Base-by-base conservation (phyloP, 2,329 filamentous ascomycete genomes). In the Cladophialophora chaetospira region DNA sequence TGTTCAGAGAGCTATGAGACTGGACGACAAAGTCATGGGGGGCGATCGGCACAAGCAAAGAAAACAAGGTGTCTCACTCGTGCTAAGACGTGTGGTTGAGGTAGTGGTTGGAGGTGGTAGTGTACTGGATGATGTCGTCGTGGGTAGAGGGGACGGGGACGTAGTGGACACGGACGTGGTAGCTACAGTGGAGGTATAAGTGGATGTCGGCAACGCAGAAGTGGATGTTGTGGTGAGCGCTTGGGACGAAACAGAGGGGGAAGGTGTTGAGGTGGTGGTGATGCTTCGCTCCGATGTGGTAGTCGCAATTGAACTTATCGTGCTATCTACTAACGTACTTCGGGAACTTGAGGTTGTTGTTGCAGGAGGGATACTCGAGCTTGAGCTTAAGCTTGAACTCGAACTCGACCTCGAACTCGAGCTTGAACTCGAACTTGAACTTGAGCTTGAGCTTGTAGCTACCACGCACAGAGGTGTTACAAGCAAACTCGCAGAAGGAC, bases 371-470 rank as follows among this genome's bases (percentile, higher is more conserved):
- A 21, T 49, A 21, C 29, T 25, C 23, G 46, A 26, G 5, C 29
- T 36, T 2, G 31, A 5, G n/a, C n/a, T n/a, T n/a, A n/a, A n/a
- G n/a, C n/a, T n/a, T n/a, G n/a, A n/a, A n/a, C n/a, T n/a, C n/a
- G n/a, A n/a, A n/a, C n/a, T n/a, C n/a, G n/a, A n/a, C n/a, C n/a
- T n/a, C n/a, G n/a, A n/a, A n/a, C n/a, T n/a, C n/a, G n/a, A n/a
- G n/a, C n/a, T n/a, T n/a, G n/a, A n/a, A n/a, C n/a, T n/a, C n/a
- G n/a, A n/a, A n/a, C n/a, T n/a, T n/a, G n/a, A n/a, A n/a, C n/a
- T n/a, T n/a, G n/a, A n/a, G n/a, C n/a, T n/a, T 36, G 47, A 55
- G 54, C 51, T 62, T 60, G 57, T 56, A 46, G 59, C 53, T 57
- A 55, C 51, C 55, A 56, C 53, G 19, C 29, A 38, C 25, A 46